phyloP scores from a whole-genome alignment of 768 basidiomycete species.

The Postia placenta region DNA sequence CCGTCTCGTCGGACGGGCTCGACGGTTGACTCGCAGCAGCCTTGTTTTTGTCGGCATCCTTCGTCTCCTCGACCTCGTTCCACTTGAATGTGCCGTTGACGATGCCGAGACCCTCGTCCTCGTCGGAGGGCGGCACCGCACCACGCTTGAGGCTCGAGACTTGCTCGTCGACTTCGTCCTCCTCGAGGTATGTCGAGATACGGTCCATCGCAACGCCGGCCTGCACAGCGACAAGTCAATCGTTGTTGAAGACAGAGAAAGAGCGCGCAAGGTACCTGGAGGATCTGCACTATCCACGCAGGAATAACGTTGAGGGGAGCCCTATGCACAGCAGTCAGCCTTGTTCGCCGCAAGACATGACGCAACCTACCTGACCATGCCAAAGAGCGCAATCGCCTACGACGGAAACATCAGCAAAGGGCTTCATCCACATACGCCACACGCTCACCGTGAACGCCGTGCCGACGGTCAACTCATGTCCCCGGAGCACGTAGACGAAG shows the following conservation, averaged over 20 bases:
- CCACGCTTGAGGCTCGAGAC: slow-evolving; percentile 50
- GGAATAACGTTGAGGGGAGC: slow-evolving; percentile 77
- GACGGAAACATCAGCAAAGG: background rate
- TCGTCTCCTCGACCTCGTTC: slow-evolving; percentile 41
- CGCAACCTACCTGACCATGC: slow-evolving; percentile 64
- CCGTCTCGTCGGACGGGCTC: slow-evolving; percentile 12
- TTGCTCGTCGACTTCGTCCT: slow-evolving; percentile 57
- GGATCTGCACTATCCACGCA: slow-evolving; percentile 68
- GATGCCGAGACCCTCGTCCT: slow-evolving; percentile 38
- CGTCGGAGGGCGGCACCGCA: slow-evolving; percentile 17
- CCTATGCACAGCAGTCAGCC: slow-evolving; percentile 23
- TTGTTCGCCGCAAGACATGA: background rate
- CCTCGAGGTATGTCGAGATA: slow-evolving; percentile 52
- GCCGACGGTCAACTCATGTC: slow-evolving; percentile 69
- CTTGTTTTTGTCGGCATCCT: slow-evolving; percentile 22
- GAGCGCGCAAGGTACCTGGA: slow-evolving; percentile 35
- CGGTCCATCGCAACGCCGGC: slow-evolving; percentile 53
- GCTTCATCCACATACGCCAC: background rate
- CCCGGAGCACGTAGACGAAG: slow-evolving; percentile 62
- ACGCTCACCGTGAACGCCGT: slow-evolving; percentile 74
- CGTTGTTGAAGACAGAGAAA: too few relatives aligned
- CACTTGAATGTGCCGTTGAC: slow-evolving; percentile 49
- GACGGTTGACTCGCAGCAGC: background rate
- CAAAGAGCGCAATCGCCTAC: slow-evolving; percentile 74
- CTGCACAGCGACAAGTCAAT: slow-evolving; percentile 5